A percentile compares a stretch with the other conserved stretches of the same genome.
Evolutionary conservation across 208 protist species (phyloP).

Genomic region (Trypanosoma theileri): DNA sequence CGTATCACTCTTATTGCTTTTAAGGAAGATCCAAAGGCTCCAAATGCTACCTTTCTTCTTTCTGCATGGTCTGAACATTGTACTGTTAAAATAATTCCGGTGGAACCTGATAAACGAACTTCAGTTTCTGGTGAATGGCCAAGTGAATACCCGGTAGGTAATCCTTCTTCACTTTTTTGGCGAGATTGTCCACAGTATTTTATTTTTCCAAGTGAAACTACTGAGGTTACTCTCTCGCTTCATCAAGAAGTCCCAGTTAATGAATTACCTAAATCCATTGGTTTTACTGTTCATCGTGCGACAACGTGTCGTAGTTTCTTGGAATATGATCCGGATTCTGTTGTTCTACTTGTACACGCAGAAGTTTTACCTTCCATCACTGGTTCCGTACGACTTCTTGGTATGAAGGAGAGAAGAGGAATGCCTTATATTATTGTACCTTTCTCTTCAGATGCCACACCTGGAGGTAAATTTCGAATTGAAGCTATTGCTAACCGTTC

Average conservation of each 20-base stretch:
- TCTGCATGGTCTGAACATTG: constrained; percentile 34
- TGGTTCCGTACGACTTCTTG: constrained; percentile 47
- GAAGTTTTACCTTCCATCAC: constrained; percentile 26
- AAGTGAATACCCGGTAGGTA: constrained; percentile 41
- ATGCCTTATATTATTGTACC: constrained; percentile 89
- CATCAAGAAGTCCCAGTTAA: constrained; percentile 14
- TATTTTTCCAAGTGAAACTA: constrained; percentile 68
- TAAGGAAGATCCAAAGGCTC: constrained; percentile 25
- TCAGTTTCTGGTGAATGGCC: constrained; percentile 59
- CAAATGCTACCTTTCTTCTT: constrained; percentile 22
- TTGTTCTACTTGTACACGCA: constrained; percentile 39
- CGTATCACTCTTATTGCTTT: constrained; percentile 24
- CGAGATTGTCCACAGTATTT: constrained; percentile 88
- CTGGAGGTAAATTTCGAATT: constrained; percentile 45
- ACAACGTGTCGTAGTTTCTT: constrained; percentile 65
- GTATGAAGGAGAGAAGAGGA: constrained; percentile 72
- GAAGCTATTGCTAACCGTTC: constrained; percentile 59
- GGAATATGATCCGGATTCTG: constrained; percentile 53
- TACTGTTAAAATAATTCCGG: constrained; percentile 31
- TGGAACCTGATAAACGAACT: constrained; percentile 38
- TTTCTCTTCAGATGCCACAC: constrained; percentile 35
- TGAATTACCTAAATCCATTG: constrained; percentile 35
- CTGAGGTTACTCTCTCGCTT: constrained; percentile 60
- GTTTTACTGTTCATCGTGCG: constrained; percentile 76
- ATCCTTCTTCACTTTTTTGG: constrained; percentile 59